Evolutionary conservation across 805 yeast species (phyloP), one percentile per base, ranked within the genome.

Genomic region (Ogataea glucozyma): DNA sequence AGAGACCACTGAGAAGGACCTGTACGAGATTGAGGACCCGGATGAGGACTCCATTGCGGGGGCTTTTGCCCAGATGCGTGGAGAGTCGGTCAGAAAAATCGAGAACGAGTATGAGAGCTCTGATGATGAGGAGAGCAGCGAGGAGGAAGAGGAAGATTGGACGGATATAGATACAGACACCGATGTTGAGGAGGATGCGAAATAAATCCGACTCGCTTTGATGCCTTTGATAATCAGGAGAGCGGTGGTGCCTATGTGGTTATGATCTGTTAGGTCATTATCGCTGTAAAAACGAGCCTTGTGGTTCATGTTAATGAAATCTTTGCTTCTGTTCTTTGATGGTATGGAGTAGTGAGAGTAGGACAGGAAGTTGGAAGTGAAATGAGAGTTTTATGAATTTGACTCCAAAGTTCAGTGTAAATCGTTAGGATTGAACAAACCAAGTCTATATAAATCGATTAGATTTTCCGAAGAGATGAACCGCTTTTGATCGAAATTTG

Each of bases 31-130:
- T 40, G 80, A 84, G 29, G 87, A 79, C 41, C 85, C 88, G 3
- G 86, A 79, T 41, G 90, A 84, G 57, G 90, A 83, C 56, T 71
- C 85, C 2, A 61, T 85, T 48, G 90, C 88, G 9, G 90, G 88
- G 30, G 85, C 88, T 0, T 66, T 85, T 66, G 86, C 88, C 4
- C 75, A 78, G 37, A 60, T 83, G 62, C 76, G 83, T 51, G 91
- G 90, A 20, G 79, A 75, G 31, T 65, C 69, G 6, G 83, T 76
- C 10, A 72, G 73, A 52, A 74, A 67, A 48, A 57, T 58, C 18
- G 48, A 45, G 24, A 33, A 34, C 8, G 51, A 50, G 38, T 67
- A 64, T 18, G 73, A 71, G 37, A 76, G 70, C 33, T 70, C 69
- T 26, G 67, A 62, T 10, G 76, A 70, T 17, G 69, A 63, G 27